These are phyloP conservation scores for Alloteropsis semialata DNA, from an alignment of 176 grass and related monocot genomes.

Conservation along the genomic window DNA sequence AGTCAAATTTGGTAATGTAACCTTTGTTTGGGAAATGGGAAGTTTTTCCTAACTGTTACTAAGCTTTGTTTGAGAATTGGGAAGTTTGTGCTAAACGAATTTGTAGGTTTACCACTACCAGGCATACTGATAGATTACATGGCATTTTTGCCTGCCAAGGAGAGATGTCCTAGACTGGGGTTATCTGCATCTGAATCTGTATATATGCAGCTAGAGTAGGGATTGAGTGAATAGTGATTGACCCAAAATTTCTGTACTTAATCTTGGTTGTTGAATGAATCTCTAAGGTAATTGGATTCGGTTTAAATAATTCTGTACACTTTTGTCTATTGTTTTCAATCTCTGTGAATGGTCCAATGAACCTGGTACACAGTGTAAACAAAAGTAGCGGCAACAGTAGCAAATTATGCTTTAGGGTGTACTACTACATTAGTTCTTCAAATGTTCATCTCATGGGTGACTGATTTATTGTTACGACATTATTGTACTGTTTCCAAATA, in stretches of 20 bases:
- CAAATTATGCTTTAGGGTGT: background rate
- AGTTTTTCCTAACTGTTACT: no score
- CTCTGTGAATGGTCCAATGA: background rate
- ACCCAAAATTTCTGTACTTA: background rate
- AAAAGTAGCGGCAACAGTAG: background rate
- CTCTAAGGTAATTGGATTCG: background rate
- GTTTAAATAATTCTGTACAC: background rate
- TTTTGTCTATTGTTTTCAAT: background rate
- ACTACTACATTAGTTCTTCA: background rate
- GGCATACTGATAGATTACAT: no score
- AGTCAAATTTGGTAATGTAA: background rate
- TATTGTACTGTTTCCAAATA: background rate
- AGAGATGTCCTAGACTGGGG: no score
- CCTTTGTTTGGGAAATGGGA: no score
- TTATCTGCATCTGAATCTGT: background rate
- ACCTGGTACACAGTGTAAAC: background rate
- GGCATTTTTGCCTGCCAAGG: no score
- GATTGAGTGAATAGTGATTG: no score
- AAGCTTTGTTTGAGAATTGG: no score
- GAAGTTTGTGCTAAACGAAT: background rate
- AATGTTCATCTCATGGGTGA: background rate
- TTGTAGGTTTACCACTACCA: no score
- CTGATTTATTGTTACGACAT: background rate
- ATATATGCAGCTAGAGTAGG: background rate
- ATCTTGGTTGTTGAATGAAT: background rate